phyloP scores from a whole-genome alignment of 345 rosid genomes.

The Brassica cretica region DNA sequence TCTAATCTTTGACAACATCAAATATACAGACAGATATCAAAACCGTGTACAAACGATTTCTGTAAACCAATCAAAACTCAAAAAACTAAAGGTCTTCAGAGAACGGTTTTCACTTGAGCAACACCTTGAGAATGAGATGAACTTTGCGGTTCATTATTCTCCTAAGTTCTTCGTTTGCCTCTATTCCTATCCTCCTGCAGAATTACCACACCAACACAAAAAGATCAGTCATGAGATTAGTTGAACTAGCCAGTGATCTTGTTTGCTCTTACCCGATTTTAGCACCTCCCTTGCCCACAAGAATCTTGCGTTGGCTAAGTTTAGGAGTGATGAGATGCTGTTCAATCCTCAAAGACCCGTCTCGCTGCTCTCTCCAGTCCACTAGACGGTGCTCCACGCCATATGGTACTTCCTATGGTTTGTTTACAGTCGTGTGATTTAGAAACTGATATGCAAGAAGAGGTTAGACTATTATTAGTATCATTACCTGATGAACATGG shows the following conservation, averaged over 20 bases:
- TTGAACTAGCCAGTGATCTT: neutral
- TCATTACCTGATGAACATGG: slow-evolving; percentile 82
- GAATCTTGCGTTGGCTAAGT: slow-evolving; percentile 85
- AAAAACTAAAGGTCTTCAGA: slow-evolving; percentile 1
- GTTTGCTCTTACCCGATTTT: slow-evolving; percentile 65
- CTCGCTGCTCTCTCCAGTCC: slow-evolving; percentile 82
- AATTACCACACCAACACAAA: neutral
- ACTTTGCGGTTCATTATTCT: slow-evolving; percentile 74
- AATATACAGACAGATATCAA: slow-evolving; percentile 27
- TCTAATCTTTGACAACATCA: slow-evolving; percentile 25
- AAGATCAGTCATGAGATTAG: neutral
- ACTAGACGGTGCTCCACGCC: slow-evolving; percentile 79
- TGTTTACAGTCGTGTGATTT: neutral
- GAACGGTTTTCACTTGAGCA: slow-evolving; percentile 51
- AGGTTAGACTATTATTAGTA: neutral
- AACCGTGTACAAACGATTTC: neutral
- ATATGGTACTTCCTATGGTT: slow-evolving; percentile 83
- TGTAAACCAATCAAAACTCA: slow-evolving; percentile 17
- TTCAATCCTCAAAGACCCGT: slow-evolving; percentile 89
- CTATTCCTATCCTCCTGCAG: slow-evolving; percentile 82
- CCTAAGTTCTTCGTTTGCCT: slow-evolving; percentile 93
- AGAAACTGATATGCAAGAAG: slow-evolving; percentile 5
- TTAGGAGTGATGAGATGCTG: slow-evolving; percentile 77
- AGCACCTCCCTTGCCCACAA: slow-evolving; percentile 86
- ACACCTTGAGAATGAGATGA: slow-evolving; percentile 87